phyloP scores from a whole-genome alignment of 2,329 filamentous ascomycete species.

The Diatrype stigma region DNA sequence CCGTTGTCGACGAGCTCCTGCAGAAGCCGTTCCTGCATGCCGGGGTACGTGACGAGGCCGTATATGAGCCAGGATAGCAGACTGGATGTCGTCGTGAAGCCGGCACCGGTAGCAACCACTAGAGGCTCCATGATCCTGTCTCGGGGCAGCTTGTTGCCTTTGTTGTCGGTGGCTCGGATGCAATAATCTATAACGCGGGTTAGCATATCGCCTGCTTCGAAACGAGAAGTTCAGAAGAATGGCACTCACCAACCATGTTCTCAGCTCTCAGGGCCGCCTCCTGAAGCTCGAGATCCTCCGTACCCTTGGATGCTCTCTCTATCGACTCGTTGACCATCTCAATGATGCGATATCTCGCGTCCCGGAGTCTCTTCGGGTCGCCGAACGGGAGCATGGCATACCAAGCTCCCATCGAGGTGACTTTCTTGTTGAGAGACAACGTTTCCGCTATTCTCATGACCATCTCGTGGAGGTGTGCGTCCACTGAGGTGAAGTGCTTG shows the following conservation, averaged over 20 bases:
- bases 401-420: conserved; percentile 51
- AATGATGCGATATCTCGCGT: conserved; percentile 28
- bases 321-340: conserved; percentile 35
- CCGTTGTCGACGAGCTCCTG: conserved; percentile 53
- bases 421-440: conserved; percentile 55
- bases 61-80: conserved; percentile 57
- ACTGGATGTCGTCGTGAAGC: conserved; percentile 57
- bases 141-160: conserved; percentile 50
- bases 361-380: conserved; percentile 41
- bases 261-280: conserved; percentile 47
- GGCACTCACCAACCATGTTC: conserved; percentile 29
- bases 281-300: conserved; percentile 37
- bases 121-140: conserved; percentile 36
- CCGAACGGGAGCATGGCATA: conserved; percentile 55
- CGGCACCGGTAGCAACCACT: conserved; percentile 51
- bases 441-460: conserved; percentile 45
- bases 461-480: conserved; percentile 48
- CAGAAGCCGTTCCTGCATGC: conserved; percentile 52
- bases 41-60: conserved; percentile 47
- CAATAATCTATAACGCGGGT: conserved; percentile 40
- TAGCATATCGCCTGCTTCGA: neutral
- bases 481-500: conserved; percentile 36
- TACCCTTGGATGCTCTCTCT: conserved; percentile 32
- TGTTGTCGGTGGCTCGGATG: conserved; percentile 47
- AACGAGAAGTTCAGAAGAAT: neutral